phyloP scores from a whole-genome alignment of 2,329 filamentous ascomycete genomes.

The Trichoderma sp. region DNA sequence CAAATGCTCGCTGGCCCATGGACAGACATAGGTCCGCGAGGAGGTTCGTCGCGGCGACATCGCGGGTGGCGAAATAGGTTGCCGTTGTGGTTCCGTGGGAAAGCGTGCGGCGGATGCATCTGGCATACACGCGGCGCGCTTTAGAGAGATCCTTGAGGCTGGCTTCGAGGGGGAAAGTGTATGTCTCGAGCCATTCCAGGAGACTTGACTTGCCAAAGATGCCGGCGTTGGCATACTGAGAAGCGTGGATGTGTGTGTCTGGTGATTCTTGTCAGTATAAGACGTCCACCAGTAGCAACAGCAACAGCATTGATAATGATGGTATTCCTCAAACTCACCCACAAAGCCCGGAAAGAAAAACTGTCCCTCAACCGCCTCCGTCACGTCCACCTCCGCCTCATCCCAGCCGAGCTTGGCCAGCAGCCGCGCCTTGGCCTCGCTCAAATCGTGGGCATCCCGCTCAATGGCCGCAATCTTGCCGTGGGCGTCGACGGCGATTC shows the following conservation, averaged over 20 bases:
- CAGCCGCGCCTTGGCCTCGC: slow-evolving; percentile 34
- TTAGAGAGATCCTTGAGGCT: slow-evolving; percentile 63
- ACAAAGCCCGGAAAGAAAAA: slow-evolving; percentile 87
- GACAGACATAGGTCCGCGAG: slow-evolving; percentile 79
- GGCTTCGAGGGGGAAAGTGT: slow-evolving; percentile 91
- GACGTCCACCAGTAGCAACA: too few species aligned
- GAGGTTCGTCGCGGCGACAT: slow-evolving; percentile 85
- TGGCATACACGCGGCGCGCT: slow-evolving; percentile 71
- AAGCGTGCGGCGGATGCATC: slow-evolving; percentile 76
- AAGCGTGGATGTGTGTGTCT: slow-evolving; percentile 95
- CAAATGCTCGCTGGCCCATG: slow-evolving; percentile 81
- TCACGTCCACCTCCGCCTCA: slow-evolving; percentile 38
- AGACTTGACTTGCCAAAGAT: slow-evolving; percentile 93
- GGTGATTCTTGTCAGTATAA: neutral
- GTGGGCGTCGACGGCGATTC: slow-evolving; percentile 48
- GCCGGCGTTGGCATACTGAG: slow-evolving; percentile 91
- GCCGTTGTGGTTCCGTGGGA: slow-evolving; percentile 90
- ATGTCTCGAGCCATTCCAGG: slow-evolving; percentile 87
- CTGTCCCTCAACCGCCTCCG: slow-evolving; percentile 46
- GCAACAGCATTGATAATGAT: neutral
- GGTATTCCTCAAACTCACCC: slow-evolving; percentile 46
- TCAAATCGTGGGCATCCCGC: slow-evolving; percentile 33
- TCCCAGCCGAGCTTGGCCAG: slow-evolving; percentile 48
- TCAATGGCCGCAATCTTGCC: slow-evolving; percentile 54
- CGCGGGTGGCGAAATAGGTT: slow-evolving; percentile 89